Conservation (phyloP, 805 yeast species). For the Wickerhamiella nectarea region DNA sequence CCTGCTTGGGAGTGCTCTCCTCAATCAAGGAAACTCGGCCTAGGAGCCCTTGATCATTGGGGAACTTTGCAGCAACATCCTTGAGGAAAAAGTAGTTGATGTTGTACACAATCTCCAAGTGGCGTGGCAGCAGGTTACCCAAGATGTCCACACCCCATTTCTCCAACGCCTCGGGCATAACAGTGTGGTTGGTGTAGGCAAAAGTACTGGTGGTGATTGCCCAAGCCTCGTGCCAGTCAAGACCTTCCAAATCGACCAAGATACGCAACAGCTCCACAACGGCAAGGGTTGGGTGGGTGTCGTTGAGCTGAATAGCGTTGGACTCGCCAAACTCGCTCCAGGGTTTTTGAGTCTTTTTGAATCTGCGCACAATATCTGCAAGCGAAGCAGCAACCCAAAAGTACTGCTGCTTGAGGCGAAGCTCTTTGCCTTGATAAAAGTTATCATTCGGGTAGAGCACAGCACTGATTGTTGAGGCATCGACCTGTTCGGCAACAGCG, state of each 20-base stretch:
- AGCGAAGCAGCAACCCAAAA: constrained; percentile 95
- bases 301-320: constrained; percentile 85
- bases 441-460: constrained; percentile 90
- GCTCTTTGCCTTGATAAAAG: constrained; percentile 79
- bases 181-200: constrained; percentile 91
- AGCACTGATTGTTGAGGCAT: constrained; percentile 84
- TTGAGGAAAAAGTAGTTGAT: constrained; percentile 70
- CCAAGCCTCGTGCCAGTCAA: constrained; percentile 82
- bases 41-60: constrained; percentile 53
- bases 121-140: constrained; percentile 74
- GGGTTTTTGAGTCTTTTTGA: constrained; percentile 59
- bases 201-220: constrained; percentile 62
- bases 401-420: constrained; percentile 87
- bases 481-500: constrained; percentile 72
- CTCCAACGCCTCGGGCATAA: constrained; percentile 87
- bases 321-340: constrained; percentile 78
- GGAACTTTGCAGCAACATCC: constrained; percentile 60
- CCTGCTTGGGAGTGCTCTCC: constrained; percentile 66
- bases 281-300: constrained; percentile 89
- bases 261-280: constrained; percentile 80
- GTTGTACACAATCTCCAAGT: constrained; percentile 77
- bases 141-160: constrained; percentile 85
- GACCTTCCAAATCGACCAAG: constrained; percentile 67
- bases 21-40: constrained; percentile 71
- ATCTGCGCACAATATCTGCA: constrained; percentile 80